These are phyloP conservation scores for Syzygium aqueum DNA, from an alignment of 345 rosid genomes.

Conservation along the genomic window DNA sequence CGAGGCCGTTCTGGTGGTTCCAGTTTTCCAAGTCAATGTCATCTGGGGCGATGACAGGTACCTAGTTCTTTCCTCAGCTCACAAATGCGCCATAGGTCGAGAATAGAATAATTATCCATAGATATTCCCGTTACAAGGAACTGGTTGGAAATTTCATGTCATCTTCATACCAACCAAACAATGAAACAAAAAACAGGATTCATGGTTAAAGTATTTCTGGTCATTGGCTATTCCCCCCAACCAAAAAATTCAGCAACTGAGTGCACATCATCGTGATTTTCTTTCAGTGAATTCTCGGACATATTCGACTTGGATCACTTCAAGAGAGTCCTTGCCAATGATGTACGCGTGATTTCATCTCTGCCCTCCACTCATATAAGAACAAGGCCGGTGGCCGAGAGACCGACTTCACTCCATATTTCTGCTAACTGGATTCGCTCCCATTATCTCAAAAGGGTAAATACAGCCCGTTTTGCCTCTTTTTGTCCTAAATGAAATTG, in stretches of 20 bases:
- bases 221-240: background rate
- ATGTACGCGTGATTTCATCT: slow-evolving; percentile 73
- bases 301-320: slow-evolving; percentile 88
- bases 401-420: slow-evolving; percentile 59
- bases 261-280: background rate
- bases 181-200: background rate
- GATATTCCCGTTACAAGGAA: background rate
- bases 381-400: slow-evolving; percentile 82
- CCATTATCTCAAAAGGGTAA: slow-evolving; percentile 73
- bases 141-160: background rate
- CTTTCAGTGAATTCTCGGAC: slow-evolving; percentile 86
- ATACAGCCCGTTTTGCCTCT: background rate
- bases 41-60: slow-evolving; percentile 99
- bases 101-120: background rate
- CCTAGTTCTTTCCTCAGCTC: background rate
- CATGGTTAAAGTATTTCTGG: background rate
- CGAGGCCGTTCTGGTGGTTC: slow-evolving; percentile 91
- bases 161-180: background rate
- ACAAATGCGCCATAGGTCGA: background rate
- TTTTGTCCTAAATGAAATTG: background rate
- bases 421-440: slow-evolving; percentile 93
- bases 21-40: slow-evolving; percentile 86
- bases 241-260: background rate
- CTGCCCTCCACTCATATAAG: slow-evolving; percentile 73
- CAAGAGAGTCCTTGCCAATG: slow-evolving; percentile 67